Percentiles rank a stretch among this genome's conserved stretches.
phyloP scores from a whole-genome alignment of 208 protist species.

The Crithidia thermophila region DNA sequence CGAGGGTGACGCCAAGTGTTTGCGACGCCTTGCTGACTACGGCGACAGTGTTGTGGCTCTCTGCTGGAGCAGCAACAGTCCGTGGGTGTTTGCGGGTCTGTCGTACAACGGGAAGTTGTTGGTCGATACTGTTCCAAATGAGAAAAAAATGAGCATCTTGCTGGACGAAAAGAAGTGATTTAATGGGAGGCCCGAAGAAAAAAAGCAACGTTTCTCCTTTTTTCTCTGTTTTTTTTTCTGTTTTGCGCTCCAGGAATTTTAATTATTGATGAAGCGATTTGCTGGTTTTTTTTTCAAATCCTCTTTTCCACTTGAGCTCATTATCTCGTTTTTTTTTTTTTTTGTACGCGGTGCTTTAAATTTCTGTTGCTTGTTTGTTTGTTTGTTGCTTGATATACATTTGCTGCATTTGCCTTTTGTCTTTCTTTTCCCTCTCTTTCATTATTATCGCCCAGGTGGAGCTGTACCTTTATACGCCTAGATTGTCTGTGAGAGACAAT shows the following conservation, averaged over 20 bases:
- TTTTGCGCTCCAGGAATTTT: conserved; percentile 4
- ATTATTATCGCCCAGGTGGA: too few species aligned
- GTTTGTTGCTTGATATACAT: too few species aligned
- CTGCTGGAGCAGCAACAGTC: conserved; percentile 79
- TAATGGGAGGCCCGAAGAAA: too few species aligned
- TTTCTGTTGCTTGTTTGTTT: not conserved
- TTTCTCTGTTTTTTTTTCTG: not conserved
- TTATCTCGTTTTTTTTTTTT: not conserved
- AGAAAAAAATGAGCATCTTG: conserved; percentile 86
- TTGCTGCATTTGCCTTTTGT: too few species aligned
- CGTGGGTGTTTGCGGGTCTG: conserved; percentile 89
- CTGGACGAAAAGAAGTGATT: conserved; percentile 58
- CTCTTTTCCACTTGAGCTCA: not conserved
- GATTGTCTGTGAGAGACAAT: too few species aligned
- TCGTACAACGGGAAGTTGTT: conserved; percentile 87
- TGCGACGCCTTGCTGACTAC: conserved; percentile 64
- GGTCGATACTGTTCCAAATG: conserved; percentile 78
- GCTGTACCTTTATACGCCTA: too few species aligned
- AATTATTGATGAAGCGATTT: not conserved
- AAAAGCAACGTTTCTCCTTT: not conserved
- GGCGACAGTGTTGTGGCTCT: conserved; percentile 74
- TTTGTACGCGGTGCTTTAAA: not conserved
- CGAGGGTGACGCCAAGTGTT: conserved; percentile 34
- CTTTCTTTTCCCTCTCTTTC: too few species aligned
- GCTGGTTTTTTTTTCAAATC: not conserved